Conservation (phyloP, 2,329 filamentous ascomycete genomes). For the Epichloe uncinata region DNA sequence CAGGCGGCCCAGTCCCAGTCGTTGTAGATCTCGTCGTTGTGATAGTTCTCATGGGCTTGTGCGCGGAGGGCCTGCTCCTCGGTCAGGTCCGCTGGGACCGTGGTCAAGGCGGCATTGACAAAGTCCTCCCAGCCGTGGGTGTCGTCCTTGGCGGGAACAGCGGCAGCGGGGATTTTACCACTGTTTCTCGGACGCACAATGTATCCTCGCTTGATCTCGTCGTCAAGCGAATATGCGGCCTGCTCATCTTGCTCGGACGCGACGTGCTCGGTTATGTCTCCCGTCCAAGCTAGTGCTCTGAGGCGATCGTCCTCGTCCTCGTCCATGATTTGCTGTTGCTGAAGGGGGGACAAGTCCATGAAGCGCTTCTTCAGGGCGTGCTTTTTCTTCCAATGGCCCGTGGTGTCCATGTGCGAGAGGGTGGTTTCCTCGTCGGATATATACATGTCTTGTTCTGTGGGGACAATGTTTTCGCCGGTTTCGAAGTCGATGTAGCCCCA, state of each 20-base stretch:
- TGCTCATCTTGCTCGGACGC: background rate
- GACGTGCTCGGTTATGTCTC: conserved; percentile 11
- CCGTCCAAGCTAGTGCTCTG: conserved; percentile 21
- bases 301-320: conserved; percentile 23
- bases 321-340: conserved; percentile 25
- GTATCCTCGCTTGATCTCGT: conserved; percentile 21
- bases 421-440: conserved; percentile 33
- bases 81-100: conserved; percentile 10
- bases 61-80: conserved; percentile 14
- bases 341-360: conserved; percentile 20
- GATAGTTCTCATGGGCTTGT: conserved; percentile 12
- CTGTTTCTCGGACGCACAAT: conserved; percentile 12
- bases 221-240: conserved; percentile 14
- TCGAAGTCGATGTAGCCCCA: conserved; percentile 48
- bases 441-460: conserved; percentile 36
- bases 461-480: conserved; percentile 37
- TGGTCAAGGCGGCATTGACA: conserved; percentile 13
- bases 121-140: conserved; percentile 14
- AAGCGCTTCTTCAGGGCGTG: conserved; percentile 33
- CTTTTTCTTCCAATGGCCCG: conserved; percentile 28
- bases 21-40: conserved; percentile 6
- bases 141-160: conserved; percentile 10
- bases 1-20: conserved; percentile 13
- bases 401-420: conserved; percentile 19
- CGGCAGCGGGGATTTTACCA: conserved; percentile 1